Evolutionary conservation across 2,329 filamentous ascomycete species (phyloP).

Genomic region (Myriosclerotinia curreyana): DNA sequence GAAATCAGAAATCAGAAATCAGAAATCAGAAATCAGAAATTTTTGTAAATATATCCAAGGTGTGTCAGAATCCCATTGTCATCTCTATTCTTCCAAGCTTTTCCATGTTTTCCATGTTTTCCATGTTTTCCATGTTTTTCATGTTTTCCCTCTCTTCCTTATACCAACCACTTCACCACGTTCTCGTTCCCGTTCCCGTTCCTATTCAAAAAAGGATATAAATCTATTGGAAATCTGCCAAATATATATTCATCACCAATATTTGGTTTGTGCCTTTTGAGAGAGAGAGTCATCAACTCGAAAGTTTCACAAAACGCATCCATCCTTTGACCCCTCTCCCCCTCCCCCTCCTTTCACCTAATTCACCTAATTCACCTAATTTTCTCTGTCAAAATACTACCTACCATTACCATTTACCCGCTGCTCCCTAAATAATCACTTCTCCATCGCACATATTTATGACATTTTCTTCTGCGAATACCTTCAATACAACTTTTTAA

Average conservation of each 20-base stretch:
- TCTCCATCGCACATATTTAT: neutral
- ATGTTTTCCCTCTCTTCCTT: neutral
- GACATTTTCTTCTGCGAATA: neutral
- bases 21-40: constrained; percentile 1
- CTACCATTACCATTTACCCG: neutral
- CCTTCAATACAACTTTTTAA: neutral
- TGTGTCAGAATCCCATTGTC: neutral
- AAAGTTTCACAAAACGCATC: neutral
- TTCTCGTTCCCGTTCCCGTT: too few species aligned
- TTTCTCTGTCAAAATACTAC: neutral
- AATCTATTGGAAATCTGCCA: neutral
- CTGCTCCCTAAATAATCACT: neutral
- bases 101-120: neutral
- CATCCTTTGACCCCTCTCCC: constrained; percentile 1
- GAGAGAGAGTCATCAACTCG: too few species aligned
- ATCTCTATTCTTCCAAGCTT: neutral
- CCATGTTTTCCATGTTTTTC: too few species aligned
- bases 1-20: constrained; percentile 1
- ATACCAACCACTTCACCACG: constrained; percentile 1
- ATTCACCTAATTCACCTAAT: neutral
- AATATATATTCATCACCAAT: neutral
- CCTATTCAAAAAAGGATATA: neutral
- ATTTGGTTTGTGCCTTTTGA: neutral
- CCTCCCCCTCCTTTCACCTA: constrained; percentile 2
- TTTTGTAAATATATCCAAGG: constrained; percentile 2